Base-by-base conservation (phyloP, 108 stramenopile genomes). In the Nitzschia inconspicua region DNA sequence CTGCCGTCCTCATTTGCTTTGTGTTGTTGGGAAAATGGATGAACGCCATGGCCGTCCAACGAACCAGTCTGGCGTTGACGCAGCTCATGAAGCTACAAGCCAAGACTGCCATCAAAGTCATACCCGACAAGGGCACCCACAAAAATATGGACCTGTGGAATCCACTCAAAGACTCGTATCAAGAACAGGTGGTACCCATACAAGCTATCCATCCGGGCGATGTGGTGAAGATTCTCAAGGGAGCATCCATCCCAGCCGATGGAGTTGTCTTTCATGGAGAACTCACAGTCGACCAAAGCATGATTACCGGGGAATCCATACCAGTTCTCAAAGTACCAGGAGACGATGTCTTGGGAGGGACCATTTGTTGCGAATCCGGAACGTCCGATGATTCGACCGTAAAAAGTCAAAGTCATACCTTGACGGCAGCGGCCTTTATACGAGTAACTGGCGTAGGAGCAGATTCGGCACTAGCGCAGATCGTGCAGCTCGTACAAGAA, bases 1-100 rank as follows among this genome's bases (percentile, higher is more conserved):
- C 90, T 4, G 97, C 94, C 6, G 92, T 96, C 82, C 75, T 99
- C n/a, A 84, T 99, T 29, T 85, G 89, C 23, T 97, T 99, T 58
- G 97, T 99, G 3, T 83, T 93, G 5, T 59, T 96, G 0, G 98
- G 98, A 32, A 99, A 98, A 66, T 93, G 77, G 75, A 63, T 95
- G 62, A 88, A 95, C 64, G 83, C 89, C 7, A 60, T 72, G 59
- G 97, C 97, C 4, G 93, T 91, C 65, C 85, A 90, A 19, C 76
- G 84, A 46, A 99, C 96, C 13, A 82, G 85, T 19, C 66, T 76
- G 24, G 95, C 98, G 2, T 65, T 99, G 60, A 82, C 88, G 40
- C 71, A 59, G 8, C 77, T 99, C 29, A 85, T 97, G 87, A 71
- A 85, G 58, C 63, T 94, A 36, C 77, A 78, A 54, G 64, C 55